Conservation (phyloP, 2,329 filamentous ascomycete species). For the Apiospora rasikravindrae region DNA sequence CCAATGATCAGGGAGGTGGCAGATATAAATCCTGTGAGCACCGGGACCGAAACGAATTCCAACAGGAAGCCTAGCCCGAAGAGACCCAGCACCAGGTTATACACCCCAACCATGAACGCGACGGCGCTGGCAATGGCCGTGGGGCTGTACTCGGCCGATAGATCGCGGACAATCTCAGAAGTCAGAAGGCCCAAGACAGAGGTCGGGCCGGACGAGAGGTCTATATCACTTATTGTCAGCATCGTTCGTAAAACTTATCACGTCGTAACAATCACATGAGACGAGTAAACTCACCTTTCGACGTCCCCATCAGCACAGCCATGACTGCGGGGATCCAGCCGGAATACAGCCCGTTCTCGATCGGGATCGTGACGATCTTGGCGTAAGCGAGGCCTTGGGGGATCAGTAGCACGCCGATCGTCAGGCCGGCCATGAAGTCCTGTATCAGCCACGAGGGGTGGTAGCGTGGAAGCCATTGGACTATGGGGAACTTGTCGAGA, state of each 20-base stretch:
- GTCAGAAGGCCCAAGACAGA: conserved; percentile 69
- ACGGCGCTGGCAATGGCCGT: conserved; percentile 65
- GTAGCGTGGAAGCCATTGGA: conserved; percentile 68
- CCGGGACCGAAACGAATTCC: conserved; percentile 69
- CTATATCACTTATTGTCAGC: conserved; percentile 37
- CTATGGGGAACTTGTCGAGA: conserved; percentile 64
- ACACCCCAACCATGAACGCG: conserved; percentile 67
- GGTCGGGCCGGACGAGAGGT: conserved; percentile 67
- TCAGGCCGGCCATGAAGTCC: conserved; percentile 66
- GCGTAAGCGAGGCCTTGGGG: conserved; percentile 68
- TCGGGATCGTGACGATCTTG: conserved; percentile 65
- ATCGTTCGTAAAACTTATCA: conserved; percentile 11
- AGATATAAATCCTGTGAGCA: conserved; percentile 69
- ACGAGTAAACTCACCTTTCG: conserved; percentile 53
- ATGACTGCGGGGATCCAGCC: conserved; percentile 63
- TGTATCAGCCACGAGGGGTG: conserved; percentile 64
- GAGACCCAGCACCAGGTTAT: conserved; percentile 62
- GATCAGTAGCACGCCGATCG: conserved; percentile 64
- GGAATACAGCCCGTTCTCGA: conserved; percentile 64
- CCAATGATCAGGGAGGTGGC: conserved; percentile 70
- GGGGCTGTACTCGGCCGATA: conserved; percentile 57
- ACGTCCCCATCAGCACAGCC: conserved; percentile 66
- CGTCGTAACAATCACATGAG: too few species aligned
- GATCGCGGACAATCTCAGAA: conserved; percentile 61
- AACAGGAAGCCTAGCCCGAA: conserved; percentile 69